Base-by-base conservation (phyloP, 116 monocot genomes). In the Papilionanthe hybrid region DNA sequence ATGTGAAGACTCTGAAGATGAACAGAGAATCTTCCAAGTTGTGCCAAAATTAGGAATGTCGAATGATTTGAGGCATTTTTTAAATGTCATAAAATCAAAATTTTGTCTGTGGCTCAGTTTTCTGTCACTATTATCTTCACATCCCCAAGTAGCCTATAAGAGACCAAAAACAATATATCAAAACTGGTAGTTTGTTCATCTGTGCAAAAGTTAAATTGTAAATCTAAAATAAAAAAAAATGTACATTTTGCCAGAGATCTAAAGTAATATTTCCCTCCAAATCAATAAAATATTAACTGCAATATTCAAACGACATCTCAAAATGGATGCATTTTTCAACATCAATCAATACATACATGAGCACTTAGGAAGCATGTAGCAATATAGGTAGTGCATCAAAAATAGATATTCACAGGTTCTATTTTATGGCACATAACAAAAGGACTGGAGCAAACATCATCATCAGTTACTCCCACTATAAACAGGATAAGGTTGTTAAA, bases 1-100 rank as follows among this genome's bases (percentile, higher is more conserved):
- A 81, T 75, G 67, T 82, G 56, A 88, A 4, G 86, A 53, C 75
- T 89, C 92, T 77, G 90, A 89, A 83, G 76, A 86, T 84, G 84
- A 82, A 83, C 82, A 92, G 65, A 44, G 80, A 63, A 90, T 50
- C 72, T 82, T 88, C 92, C 88, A 85, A 80, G 63, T 86, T 85
- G 80, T 86, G 47, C 77, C 68, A 60, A 78, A 53, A 72, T 53
- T 9, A 82, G 48, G 42, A 55, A 66, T 45, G 6, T 60, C 20
- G 75, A 63, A 75, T 75, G 85, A 77, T 75, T 41, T 85, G 49
- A 75, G 18, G 60, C 58, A 69, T 41, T 42, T 77, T 81, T 41
- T 49, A 55, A 66, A 57, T 41, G 60, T 3, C 50, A 72, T 23
- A 82, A 66, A 83, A 74, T 81, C 77, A 80, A 63, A 44, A 68